Conservation (phyloP, 495 filamentous ascomycete genomes). For the Alectoria sarmentosa region DNA sequence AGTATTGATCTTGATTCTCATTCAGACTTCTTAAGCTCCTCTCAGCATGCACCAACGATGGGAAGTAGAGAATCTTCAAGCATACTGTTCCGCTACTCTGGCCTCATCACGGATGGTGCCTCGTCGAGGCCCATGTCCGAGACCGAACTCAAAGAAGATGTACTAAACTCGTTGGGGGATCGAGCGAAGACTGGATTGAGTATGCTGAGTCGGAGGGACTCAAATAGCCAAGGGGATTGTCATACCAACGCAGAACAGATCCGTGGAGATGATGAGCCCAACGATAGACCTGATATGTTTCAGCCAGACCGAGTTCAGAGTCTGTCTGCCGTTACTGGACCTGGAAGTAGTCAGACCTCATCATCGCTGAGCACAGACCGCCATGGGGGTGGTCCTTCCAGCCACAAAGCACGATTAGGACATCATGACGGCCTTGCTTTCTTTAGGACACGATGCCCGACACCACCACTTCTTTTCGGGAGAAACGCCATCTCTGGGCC, state of each 20-base stretch:
- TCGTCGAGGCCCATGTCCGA: constrained; percentile 19
- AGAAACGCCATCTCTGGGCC: background rate
- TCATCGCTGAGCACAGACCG: constrained; percentile 9
- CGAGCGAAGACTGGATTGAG: background rate
- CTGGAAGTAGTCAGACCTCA: constrained; percentile 19
- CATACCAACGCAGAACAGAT: background rate
- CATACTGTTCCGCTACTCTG: constrained; percentile 11
- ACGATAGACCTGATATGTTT: background rate
- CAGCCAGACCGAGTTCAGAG: background rate
- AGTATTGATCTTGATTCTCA: background rate
- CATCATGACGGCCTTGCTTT: background rate
- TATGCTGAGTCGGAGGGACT: background rate
- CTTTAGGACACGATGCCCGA: constrained; percentile 6
- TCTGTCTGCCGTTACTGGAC: constrained; percentile 10
- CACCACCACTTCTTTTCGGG: constrained; percentile 20
- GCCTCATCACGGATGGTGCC: constrained; percentile 17
- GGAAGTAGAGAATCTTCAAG: constrained; percentile 1
- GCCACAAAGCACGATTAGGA: background rate
- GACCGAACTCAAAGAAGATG: constrained; percentile 9
- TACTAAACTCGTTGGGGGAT: background rate
- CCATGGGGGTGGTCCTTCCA: background rate
- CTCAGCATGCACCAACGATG: background rate
- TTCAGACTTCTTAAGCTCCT: background rate
- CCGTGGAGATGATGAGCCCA: background rate
- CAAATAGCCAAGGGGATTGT: background rate